Conservation (phyloP, 495 filamentous ascomycete genomes). For the Cercophora samala region DNA sequence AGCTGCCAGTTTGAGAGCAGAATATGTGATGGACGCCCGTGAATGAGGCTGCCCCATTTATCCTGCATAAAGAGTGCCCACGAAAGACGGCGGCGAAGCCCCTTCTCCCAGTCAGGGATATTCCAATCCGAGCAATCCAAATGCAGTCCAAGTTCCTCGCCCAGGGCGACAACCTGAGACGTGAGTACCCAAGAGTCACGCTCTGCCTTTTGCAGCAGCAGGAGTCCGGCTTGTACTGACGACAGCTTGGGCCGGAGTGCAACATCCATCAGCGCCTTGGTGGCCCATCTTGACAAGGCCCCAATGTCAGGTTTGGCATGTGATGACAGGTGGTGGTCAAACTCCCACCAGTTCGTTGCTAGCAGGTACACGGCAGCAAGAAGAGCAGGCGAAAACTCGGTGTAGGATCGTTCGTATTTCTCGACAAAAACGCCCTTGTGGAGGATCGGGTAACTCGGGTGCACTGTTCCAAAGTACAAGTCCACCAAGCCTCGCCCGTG, state of each 20-base stretch:
- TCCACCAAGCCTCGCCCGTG: slow-evolving; percentile 67
- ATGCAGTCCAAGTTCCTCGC: slow-evolving; percentile 67
- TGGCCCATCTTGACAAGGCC: slow-evolving; percentile 64
- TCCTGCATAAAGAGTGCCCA: slow-evolving; percentile 77
- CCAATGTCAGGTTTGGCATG: slow-evolving; percentile 58
- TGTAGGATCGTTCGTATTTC: slow-evolving; percentile 60
- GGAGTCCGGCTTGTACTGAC: slow-evolving; percentile 70
- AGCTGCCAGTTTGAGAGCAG: slow-evolving; percentile 64
- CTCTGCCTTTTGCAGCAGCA: slow-evolving; percentile 67
- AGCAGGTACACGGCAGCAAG: slow-evolving; percentile 74
- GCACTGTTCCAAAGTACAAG: slow-evolving; percentile 70
- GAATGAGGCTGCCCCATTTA: slow-evolving; percentile 68
- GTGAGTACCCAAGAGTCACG: slow-evolving; percentile 62
- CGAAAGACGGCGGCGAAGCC: slow-evolving; percentile 63
- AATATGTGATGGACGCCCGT: slow-evolving; percentile 68
- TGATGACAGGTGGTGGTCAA: slow-evolving; percentile 49
- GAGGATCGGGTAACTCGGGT: slow-evolving; percentile 74
- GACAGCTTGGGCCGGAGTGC: slow-evolving; percentile 68
- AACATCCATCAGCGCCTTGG: slow-evolving; percentile 59
- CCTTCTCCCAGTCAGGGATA: slow-evolving; percentile 69
- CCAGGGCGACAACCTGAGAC: slow-evolving; percentile 64
- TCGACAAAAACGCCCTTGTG: slow-evolving; percentile 72
- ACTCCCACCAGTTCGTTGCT: slow-evolving; percentile 69
- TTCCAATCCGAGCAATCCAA: slow-evolving; percentile 67
- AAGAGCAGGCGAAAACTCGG: slow-evolving; percentile 64